Conservation (phyloP, 2,329 filamentous ascomycete species). For the Penicillium sp. region DNA sequence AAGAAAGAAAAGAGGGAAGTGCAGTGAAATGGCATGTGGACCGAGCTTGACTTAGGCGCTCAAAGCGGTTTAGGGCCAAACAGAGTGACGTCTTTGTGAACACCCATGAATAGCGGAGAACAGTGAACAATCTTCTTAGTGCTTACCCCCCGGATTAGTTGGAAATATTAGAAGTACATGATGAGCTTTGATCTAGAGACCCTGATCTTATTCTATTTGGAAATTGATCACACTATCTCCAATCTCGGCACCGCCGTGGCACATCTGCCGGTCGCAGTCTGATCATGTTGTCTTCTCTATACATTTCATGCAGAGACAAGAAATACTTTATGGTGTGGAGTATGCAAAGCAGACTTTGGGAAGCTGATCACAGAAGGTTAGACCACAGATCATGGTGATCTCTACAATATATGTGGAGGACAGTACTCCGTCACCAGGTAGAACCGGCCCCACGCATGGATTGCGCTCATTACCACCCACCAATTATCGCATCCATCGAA, state of each 20-base stretch:
- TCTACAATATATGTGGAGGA: conserved; percentile 4
- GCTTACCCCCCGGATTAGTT: background rate
- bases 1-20: conserved; percentile 9
- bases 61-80: conserved; percentile 22
- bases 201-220: background rate
- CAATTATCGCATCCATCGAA: background rate
- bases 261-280: background rate
- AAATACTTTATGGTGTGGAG: background rate
- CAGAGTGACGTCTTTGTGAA: conserved; percentile 33
- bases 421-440: conserved; percentile 5
- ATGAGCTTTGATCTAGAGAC: background rate
- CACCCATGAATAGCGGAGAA: background rate
- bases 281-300: background rate
- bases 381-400: background rate
- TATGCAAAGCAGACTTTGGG: background rate
- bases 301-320: background rate
- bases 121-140: background rate
- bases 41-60: conserved; percentile 18
- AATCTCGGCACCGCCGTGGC: background rate
- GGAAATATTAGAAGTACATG: background rate
- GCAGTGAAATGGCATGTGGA: conserved; percentile 26
- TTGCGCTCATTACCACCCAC: background rate
- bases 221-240: background rate
- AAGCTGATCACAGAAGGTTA: background rate
- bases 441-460: background rate